These are phyloP conservation scores for Ocimum tenuiflorum DNA, from an alignment of 257 asterid species.

Conservation along the genomic window DNA sequence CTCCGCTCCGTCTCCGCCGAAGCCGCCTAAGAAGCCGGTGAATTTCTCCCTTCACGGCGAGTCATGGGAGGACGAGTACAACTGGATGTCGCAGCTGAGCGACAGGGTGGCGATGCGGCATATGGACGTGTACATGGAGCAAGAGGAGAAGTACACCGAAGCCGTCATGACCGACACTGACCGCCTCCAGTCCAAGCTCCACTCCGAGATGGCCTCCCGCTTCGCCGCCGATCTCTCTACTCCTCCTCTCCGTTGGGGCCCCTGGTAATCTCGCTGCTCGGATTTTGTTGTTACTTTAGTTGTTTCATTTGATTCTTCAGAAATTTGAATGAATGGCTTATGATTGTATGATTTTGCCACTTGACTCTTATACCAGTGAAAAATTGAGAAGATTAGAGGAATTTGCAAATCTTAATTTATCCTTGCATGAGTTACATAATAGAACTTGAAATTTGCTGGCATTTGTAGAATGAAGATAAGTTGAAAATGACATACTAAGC, in stretches of 20 bases:
- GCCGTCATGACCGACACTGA: constrained; percentile 80
- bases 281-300: background rate
- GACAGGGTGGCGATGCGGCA: constrained; percentile 94
- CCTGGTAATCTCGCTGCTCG: constrained; percentile 47
- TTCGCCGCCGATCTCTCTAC: constrained; percentile 68
- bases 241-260: constrained; percentile 87
- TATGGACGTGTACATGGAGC: constrained; percentile 96
- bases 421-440: background rate
- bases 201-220: constrained; percentile 78
- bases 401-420: background rate
- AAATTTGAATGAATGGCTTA: background rate
- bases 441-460: background rate
- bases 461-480: background rate
- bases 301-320: constrained; percentile 1
- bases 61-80: constrained; percentile 82
- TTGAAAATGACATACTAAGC: background rate
- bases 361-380: no score
- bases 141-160: constrained; percentile 94
- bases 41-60: constrained; percentile 62
- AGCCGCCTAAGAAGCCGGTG: constrained; percentile 76
- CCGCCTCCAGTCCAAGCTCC: constrained; percentile 74
- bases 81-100: constrained; percentile 83
- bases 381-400: background rate
- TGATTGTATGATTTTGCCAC: background rate
- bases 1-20: constrained; percentile 70